These are phyloP conservation scores for Russula emetica DNA, from an alignment of 768 basidiomycete genomes.

Conservation along the genomic window DNA sequence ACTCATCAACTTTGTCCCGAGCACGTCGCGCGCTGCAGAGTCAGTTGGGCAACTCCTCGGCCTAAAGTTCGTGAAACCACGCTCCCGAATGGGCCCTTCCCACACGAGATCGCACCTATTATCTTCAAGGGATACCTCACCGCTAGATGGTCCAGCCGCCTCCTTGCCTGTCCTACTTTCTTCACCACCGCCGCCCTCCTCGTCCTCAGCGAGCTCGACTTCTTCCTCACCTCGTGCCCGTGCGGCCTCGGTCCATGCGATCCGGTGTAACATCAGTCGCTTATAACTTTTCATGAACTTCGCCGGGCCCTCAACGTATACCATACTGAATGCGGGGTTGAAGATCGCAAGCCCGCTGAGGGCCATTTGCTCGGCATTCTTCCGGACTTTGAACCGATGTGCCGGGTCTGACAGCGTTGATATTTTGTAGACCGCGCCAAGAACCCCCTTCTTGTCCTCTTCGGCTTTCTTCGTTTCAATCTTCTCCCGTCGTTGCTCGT, in stretches of 20 bases:
- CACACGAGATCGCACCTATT: conserved; percentile 90
- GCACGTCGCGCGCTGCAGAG: conserved; percentile 73
- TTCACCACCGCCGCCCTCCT: conserved; percentile 41
- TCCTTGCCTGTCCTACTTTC: conserved; percentile 36
- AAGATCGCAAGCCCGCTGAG: conserved; percentile 89
- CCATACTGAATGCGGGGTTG: conserved; percentile 82
- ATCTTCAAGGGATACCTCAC: conserved; percentile 61
- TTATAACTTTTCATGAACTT: conserved; percentile 87
- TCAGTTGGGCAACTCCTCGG: conserved; percentile 83
- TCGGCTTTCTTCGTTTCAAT: conserved; percentile 78
- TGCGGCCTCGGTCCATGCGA: conserved; percentile 91
- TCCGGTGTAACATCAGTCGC: conserved; percentile 78
- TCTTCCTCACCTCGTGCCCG: conserved; percentile 71
- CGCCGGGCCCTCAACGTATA: conserved; percentile 88
- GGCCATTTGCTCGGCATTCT: conserved; percentile 90
- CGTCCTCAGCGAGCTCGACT: conserved; percentile 54
- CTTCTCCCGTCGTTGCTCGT: conserved; percentile 87
- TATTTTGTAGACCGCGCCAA: conserved; percentile 87
- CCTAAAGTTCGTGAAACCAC: conserved; percentile 75
- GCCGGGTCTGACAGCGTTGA: conserved; percentile 85
- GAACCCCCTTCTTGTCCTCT: conserved; percentile 81
- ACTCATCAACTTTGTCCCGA: conserved; percentile 80
- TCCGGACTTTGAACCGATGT: conserved; percentile 94
- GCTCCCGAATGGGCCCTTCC: conserved; percentile 85
- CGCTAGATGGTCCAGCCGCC: conserved; percentile 30